phyloP scores from a whole-genome alignment of 1,284 basidiomycete genomes.

The Paramarasmius palmivorus region DNA sequence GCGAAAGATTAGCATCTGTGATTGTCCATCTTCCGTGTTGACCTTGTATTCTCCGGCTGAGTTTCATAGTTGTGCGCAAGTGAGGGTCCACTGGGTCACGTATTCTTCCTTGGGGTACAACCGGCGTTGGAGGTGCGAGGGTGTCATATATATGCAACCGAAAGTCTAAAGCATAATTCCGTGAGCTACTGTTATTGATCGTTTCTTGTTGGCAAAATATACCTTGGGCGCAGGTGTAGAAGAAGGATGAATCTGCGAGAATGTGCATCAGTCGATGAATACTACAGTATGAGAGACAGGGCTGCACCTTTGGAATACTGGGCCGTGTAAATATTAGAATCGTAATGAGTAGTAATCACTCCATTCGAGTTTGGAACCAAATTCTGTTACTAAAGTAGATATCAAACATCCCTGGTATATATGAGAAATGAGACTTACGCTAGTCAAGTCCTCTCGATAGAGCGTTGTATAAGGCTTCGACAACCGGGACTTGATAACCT shows the following conservation, averaged over 20 bases:
- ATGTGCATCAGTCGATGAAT: constrained; percentile 9
- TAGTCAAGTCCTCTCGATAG: constrained; percentile 53
- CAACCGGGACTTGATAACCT: constrained; percentile 43
- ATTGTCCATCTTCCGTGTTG: constrained; percentile 85
- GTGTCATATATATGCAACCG: constrained; percentile 88
- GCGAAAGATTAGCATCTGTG: constrained; percentile 92
- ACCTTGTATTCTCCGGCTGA: constrained; percentile 80
- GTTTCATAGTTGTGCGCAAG: constrained; percentile 69
- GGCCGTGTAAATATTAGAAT: constrained; percentile 86
- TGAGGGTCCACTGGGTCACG: constrained; percentile 29
- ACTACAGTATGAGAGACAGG: neutral
- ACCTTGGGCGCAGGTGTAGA: constrained; percentile 84
- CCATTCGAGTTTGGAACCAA: constrained; percentile 87
- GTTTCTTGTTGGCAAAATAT: neutral
- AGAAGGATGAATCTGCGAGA: constrained; percentile 83
- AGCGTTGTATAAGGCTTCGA: constrained; percentile 35
- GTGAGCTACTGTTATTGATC: constrained; percentile 15
- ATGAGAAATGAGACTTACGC: constrained; percentile 40
- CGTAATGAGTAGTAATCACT: constrained; percentile 83
- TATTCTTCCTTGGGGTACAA: constrained; percentile 13
- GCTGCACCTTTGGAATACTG: constrained; percentile 79
- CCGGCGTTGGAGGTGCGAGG: constrained; percentile 45
- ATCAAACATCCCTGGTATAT: neutral
- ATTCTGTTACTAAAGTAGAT: constrained; percentile 41
- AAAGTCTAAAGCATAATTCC: constrained; percentile 61